phyloP scores from a whole-genome alignment of 805 yeast genomes.

The Metschnikowia noctiluminum region DNA sequence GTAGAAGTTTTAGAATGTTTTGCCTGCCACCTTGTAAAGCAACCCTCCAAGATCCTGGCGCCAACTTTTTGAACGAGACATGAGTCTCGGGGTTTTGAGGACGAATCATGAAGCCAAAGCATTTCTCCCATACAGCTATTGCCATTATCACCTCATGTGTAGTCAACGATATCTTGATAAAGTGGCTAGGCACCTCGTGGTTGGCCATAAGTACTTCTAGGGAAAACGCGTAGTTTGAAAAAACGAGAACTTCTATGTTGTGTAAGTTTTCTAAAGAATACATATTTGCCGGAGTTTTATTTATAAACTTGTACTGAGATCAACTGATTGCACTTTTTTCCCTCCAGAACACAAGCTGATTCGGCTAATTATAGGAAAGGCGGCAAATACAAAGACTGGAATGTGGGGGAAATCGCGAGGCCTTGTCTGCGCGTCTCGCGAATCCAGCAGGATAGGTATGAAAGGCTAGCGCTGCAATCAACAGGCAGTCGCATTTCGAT shows the following conservation, averaged over 20 bases:
- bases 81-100: conserved; percentile 7
- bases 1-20: conserved; percentile 7
- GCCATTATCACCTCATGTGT: conserved; percentile 7
- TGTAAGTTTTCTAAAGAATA: conserved; percentile 6
- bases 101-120: conserved; percentile 5
- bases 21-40: conserved; percentile 7
- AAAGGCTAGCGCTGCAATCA: not conserved
- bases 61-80: conserved; percentile 5
- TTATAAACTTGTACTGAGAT: not conserved
- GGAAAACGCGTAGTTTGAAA: conserved; percentile 9
- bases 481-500: not conserved
- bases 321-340: not conserved
- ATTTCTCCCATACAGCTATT: conserved; percentile 6
- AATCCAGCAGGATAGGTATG: not conserved
- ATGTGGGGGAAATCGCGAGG: conserved; percentile 1
- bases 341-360: not conserved
- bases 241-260: conserved; percentile 10
- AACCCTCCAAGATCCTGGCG: conserved; percentile 9
- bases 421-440: not conserved
- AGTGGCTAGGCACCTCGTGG: conserved; percentile 1
- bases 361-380: not conserved
- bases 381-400: conserved; percentile 3
- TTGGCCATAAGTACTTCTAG: conserved; percentile 4
- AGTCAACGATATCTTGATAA: conserved; percentile 3
- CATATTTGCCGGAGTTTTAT: not conserved